Percentiles rank a stretch among this genome's conserved stretches.
phyloP scores from a whole-genome alignment of 2,329 filamentous ascomycete genomes.

The Ophiostoma novo-ulmi region DNA sequence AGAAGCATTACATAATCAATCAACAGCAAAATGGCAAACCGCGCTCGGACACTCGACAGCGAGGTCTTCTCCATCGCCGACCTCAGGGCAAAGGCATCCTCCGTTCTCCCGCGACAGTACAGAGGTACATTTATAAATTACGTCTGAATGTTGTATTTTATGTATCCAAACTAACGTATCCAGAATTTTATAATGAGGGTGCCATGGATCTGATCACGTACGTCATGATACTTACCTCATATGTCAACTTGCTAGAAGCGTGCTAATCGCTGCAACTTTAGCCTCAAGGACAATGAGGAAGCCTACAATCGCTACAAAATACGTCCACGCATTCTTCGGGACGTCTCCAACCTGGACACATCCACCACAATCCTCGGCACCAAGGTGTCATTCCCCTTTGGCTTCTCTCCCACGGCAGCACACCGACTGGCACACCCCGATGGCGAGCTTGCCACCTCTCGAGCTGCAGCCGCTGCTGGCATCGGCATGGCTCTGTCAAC shows the following conservation, averaged over 20 bases:
- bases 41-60: not conserved
- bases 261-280: not conserved
- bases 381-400: conserved; percentile 43
- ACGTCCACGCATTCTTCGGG: conserved; percentile 35
- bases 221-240: not conserved
- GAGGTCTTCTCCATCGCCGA: conserved; percentile 18
- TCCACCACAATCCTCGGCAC: conserved; percentile 29
- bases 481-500: conserved; percentile 45
- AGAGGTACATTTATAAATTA: not conserved
- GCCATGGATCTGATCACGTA: conserved; percentile 23
- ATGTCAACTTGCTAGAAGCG: not conserved
- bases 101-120: not conserved
- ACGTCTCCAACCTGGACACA: conserved; percentile 30
- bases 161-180: not conserved
- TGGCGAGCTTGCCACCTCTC: conserved; percentile 46
- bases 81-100: not conserved
- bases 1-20: not conserved
- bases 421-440: conserved; percentile 49
- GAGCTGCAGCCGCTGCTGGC: conserved; percentile 41
- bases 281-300: conserved; percentile 19
- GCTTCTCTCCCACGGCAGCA: conserved; percentile 50
- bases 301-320: conserved; percentile 24
- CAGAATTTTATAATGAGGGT: conserved; percentile 23
- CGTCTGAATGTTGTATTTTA: not conserved
- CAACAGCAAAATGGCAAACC: not conserved